Percentiles rank a stretch among this genome's conserved stretches.
Evolutionary conservation across 225 moss, liverwort and hornwort genomes (phyloP).

Genomic region (Physcomitrellopsis africana): DNA sequence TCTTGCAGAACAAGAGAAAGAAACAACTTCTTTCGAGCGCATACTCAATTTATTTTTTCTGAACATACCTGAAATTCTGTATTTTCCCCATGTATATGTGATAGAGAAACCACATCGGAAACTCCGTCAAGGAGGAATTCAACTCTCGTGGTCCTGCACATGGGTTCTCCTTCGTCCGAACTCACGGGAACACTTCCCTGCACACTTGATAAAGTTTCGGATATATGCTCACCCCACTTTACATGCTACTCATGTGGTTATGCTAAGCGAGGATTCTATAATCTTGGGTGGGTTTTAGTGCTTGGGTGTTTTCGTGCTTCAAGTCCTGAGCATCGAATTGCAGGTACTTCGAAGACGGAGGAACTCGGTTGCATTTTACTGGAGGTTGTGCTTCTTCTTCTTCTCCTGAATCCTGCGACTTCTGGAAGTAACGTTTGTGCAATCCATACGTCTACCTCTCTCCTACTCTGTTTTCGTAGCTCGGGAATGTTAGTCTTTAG

Average conservation of each 20-base stretch:
- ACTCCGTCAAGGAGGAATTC: background rate
- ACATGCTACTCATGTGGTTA: too few relatives aligned
- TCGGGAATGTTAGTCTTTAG: background rate
- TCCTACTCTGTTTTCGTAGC: background rate
- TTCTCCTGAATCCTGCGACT: background rate
- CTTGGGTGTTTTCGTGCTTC: too few relatives aligned
- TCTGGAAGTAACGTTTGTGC: background rate
- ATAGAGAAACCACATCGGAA: background rate
- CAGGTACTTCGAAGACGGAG: background rate
- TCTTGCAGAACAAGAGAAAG: too few relatives aligned
- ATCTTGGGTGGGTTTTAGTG: background rate
- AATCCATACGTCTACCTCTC: too few relatives aligned
- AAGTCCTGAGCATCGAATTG: background rate
- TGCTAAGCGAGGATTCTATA: background rate
- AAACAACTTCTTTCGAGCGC: too few relatives aligned
- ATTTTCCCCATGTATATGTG: too few relatives aligned
- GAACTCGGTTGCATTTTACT: background rate
- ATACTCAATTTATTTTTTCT: too few relatives aligned
- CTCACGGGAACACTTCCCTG: background rate
- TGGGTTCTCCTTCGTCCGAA: background rate
- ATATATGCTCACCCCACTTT: too few relatives aligned
- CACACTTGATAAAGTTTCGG: too few relatives aligned
- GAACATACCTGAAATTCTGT: too few relatives aligned
- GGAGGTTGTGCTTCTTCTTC: background rate
- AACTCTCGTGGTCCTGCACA: background rate